Percentiles rank a stretch among this genome's conserved stretches.
These are phyloP conservation scores for Porcisia hertigi DNA, from an alignment of 208 protist genomes.

Conservation along the genomic window DNA sequence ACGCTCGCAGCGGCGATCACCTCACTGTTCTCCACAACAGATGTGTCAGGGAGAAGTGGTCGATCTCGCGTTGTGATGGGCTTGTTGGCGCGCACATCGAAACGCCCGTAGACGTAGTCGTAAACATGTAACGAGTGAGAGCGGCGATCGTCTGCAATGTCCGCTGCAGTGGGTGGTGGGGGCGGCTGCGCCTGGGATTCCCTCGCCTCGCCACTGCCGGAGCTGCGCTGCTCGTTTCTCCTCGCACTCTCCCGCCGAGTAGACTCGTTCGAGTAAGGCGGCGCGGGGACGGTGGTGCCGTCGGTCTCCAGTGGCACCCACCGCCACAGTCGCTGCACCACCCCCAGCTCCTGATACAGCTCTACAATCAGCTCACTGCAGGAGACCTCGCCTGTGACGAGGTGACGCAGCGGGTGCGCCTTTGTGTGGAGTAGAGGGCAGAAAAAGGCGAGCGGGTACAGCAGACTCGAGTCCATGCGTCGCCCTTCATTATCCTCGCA, in stretches of 20 bases:
- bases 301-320: constrained; percentile 36
- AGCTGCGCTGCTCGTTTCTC: neutral
- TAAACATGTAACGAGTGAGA: constrained; percentile 28
- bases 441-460: constrained; percentile 53
- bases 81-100: constrained; percentile 11
- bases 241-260: neutral
- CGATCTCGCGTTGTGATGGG: constrained; percentile 15
- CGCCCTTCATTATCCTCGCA: constrained; percentile 34
- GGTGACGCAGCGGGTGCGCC: constrained; percentile 25
- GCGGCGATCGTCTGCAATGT: constrained; percentile 16
- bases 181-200: neutral
- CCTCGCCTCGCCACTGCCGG: neutral
- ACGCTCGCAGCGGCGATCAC: constrained; percentile 7
- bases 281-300: neutral
- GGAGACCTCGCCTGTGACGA: constrained; percentile 36
- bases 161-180: constrained; percentile 18
- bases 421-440: constrained; percentile 44
- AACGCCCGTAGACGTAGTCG: constrained; percentile 36
- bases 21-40: constrained; percentile 26
- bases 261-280: neutral
- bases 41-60: constrained; percentile 16
- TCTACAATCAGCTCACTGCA: constrained; percentile 74
- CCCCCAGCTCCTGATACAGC: constrained; percentile 66
- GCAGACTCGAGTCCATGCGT: constrained; percentile 36
- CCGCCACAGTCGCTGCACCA: constrained; percentile 48